Evolutionary conservation across 176 grass and related monocot genomes (phyloP), one percentile per base, ranked within the genome.

Genomic region (Tuctoria greenei): DNA sequence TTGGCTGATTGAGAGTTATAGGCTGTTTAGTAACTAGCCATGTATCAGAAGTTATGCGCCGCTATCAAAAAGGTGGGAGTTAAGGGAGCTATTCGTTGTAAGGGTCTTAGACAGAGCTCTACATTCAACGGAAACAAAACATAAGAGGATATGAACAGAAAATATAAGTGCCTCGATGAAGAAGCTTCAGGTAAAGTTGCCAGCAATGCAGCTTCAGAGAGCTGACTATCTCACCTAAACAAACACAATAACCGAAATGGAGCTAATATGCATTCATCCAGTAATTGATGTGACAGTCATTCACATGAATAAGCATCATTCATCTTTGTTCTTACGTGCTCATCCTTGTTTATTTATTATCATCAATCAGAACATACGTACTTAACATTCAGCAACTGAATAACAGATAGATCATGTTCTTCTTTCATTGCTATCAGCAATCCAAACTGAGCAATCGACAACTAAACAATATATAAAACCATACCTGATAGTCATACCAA

Each of bases 401-500:
- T 4, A 44, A 44, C 7, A 12, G 42, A 44, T 44, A 44, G 42
- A 80, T 67, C 56, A 35, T 47, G 20, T 73, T 41, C 34, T 18
- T 28, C 34, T 6, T 8, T 4, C 8, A n/a, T 52, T 52, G 49
- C 18, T 8, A 52, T 52, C 44, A 74, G 40, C 46, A 31, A 61
- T 43, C 42, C 26, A 0, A 76, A 61, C 21, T 73, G 16, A 82
- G 31, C 10, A 62, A 37, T 55, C 44, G 47, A 45, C 6, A 50
- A 64, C 58, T 67, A 12, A 82, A 34, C 16, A 62, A 52, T 35
- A 70, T 17, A 76, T 73, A 49, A 21, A 84, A 56, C 27, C 59
- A 11, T 77, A 76, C 93, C 93, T 81, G 73, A 80, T 96, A 96
- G 4, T 67, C 81, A 54, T 87, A 89, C 81, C 85, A 88, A 55